Percentiles rank a stretch among this genome's conserved stretches.
Conservation (phyloP, 2,329 filamentous ascomycete species). For the Ceratocystis huliohia region DNA sequence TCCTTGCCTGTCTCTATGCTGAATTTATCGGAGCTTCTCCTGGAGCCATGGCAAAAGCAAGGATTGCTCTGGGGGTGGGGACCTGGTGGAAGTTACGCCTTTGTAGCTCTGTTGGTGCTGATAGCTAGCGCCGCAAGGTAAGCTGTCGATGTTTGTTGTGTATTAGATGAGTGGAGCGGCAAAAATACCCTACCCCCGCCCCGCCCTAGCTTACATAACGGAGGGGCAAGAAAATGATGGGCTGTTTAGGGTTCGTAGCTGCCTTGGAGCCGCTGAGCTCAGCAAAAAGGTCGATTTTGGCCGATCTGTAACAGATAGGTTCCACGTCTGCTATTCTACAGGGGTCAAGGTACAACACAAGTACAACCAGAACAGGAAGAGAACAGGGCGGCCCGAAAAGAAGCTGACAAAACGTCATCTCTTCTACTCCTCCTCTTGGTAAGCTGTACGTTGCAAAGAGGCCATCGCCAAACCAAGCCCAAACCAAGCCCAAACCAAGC, state of each 20-base stretch:
- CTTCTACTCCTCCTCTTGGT: too few species aligned
- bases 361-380: neutral
- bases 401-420: too few species aligned
- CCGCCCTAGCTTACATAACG: neutral
- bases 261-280: neutral
- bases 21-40: too few species aligned
- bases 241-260: neutral
- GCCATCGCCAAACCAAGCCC: too few species aligned
- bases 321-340: neutral
- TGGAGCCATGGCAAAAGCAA: neutral
- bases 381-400: too few species aligned
- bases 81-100: neutral
- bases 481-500: too few species aligned
- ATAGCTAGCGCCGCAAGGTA: neutral
- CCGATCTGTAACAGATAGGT: neutral
- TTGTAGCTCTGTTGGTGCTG: conserved; percentile 18
- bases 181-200: too few species aligned
- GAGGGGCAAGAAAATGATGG: neutral
- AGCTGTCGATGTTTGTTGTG: too few species aligned
- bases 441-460: too few species aligned
- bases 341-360: neutral
- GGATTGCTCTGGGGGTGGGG: neutral
- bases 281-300: neutral
- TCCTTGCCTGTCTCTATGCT: too few species aligned
- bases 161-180: too few species aligned